Evolutionary conservation across 2,329 filamentous ascomycete species (phyloP).

Genomic region (Calonectria hongkongensis): DNA sequence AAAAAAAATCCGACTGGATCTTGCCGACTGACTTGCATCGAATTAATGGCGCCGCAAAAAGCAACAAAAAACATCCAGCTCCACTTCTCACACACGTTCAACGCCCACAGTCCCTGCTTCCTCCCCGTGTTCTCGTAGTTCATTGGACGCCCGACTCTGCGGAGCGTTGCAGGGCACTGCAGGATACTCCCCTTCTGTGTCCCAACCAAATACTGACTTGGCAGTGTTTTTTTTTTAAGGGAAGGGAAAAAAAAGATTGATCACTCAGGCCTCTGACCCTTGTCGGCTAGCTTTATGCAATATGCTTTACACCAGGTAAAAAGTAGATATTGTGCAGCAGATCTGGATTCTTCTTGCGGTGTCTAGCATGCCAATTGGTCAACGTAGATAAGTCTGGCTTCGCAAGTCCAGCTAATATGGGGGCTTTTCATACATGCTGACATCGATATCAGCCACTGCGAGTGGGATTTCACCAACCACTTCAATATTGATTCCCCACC

Average conservation of each 20-base stretch:
- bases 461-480: constrained; percentile 18
- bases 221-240: constrained; percentile 2
- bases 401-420: constrained; percentile 16
- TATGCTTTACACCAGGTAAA: constrained; percentile 9
- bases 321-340: constrained; percentile 12
- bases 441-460: constrained; percentile 5
- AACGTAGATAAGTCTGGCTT: background rate
- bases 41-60: constrained; percentile 54
- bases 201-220: constrained; percentile 30
- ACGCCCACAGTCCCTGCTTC: constrained; percentile 35
- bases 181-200: constrained; percentile 17
- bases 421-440: background rate
- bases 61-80: constrained; percentile 44
- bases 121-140: constrained; percentile 36
- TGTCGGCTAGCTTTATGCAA: constrained; percentile 14
- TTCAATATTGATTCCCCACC: constrained; percentile 23
- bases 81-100: constrained; percentile 38
- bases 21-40: constrained; percentile 49
- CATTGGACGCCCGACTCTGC: constrained; percentile 13
- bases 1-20: constrained; percentile 34
- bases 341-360: background rate
- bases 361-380: constrained; percentile 15
- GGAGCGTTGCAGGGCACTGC: constrained; percentile 20
- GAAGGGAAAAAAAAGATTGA: background rate
- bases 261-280: constrained; percentile 19